These are phyloP conservation scores for Fusarium globosum DNA, from an alignment of 2,329 filamentous ascomycete species.

Conservation along the genomic window DNA sequence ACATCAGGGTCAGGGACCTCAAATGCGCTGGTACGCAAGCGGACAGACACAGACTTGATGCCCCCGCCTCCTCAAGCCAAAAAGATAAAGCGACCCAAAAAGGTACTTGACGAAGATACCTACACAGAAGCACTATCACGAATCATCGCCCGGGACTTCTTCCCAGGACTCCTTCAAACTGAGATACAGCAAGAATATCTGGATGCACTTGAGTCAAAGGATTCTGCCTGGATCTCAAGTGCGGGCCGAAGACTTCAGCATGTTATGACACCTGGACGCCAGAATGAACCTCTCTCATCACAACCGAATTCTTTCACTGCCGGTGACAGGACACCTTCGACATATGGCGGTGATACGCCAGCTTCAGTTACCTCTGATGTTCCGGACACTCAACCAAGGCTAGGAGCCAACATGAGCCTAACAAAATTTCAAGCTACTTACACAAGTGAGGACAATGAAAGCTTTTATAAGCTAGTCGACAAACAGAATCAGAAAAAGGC, in stretches of 20 bases:
- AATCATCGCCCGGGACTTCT: slow-evolving; percentile 97
- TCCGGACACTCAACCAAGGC: slow-evolving; percentile 56
- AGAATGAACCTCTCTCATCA: slow-evolving; percentile 39
- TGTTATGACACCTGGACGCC: slow-evolving; percentile 82
- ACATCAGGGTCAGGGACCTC: slow-evolving; percentile 51
- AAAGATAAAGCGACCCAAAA: slow-evolving; percentile 89
- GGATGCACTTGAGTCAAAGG: slow-evolving; percentile 86
- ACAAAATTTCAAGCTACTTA: slow-evolving; percentile 91
- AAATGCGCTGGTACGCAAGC: slow-evolving; percentile 74
- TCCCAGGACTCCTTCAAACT: slow-evolving; percentile 87
- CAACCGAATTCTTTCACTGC: slow-evolving; percentile 41
- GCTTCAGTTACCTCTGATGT: slow-evolving; percentile 62
- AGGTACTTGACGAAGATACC: slow-evolving; percentile 90
- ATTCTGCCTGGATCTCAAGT: slow-evolving; percentile 86
- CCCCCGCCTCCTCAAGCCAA: slow-evolving; percentile 86
- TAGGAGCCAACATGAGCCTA: slow-evolving; percentile 83
- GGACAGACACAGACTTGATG: slow-evolving; percentile 79
- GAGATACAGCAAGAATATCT: slow-evolving; percentile 93
- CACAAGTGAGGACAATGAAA: slow-evolving; percentile 98
- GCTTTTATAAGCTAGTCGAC: slow-evolving; percentile 92
- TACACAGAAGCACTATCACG: slow-evolving; percentile 92
- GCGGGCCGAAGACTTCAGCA: slow-evolving; percentile 78
- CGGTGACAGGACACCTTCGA: slow-evolving; percentile 68
- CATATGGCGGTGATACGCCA: slow-evolving; percentile 80
- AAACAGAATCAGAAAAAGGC: slow-evolving; percentile 86